phyloP scores from a whole-genome alignment of 768 basidiomycete genomes.

The Termitomyces sp. region DNA sequence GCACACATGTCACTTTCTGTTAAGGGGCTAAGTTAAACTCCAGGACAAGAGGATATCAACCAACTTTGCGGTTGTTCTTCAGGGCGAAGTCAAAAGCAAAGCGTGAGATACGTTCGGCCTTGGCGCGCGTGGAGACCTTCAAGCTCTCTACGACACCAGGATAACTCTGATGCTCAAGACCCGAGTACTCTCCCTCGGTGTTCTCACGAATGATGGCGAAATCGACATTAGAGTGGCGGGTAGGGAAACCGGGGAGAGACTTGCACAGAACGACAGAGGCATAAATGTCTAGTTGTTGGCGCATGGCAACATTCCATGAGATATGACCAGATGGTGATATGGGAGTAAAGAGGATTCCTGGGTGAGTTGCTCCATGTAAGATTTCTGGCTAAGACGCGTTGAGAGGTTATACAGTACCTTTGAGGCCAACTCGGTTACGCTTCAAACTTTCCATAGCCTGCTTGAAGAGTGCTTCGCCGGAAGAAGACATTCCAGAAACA shows the following conservation, averaged over 20 bases:
- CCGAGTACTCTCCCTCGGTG: constrained; percentile 99
- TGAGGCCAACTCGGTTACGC: constrained; percentile 96
- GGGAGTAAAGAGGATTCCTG: constrained; percentile 98
- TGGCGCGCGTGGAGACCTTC: constrained; percentile 94
- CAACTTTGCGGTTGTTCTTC: constrained; percentile 95
- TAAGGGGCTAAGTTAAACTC: constrained; percentile 4
- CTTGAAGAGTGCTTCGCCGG: constrained; percentile 94
- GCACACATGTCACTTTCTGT: constrained; percentile 98
- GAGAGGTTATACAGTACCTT: constrained; percentile 56
- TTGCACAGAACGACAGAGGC: constrained; percentile 99
- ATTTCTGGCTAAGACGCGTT: not conserved
- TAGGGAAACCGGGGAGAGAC: constrained; percentile 92
- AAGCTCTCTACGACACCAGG: constrained; percentile 98
- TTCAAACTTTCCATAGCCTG: constrained; percentile 97
- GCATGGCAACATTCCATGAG: constrained; percentile 99
- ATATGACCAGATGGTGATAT: constrained; percentile 95
- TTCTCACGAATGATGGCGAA: constrained; percentile 99
- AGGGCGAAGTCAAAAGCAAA: constrained; percentile 99
- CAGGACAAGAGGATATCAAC: constrained; percentile 9
- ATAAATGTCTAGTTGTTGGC: constrained; percentile 98
- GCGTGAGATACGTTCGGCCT: constrained; percentile 93
- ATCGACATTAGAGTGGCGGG: constrained; percentile 95
- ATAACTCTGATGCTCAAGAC: constrained; percentile 95
- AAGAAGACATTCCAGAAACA: constrained; percentile 92
- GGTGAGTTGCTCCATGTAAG: constrained; percentile 1